Conservation (phyloP, 306 rosid genomes). For the Argentina anserina region DNA sequence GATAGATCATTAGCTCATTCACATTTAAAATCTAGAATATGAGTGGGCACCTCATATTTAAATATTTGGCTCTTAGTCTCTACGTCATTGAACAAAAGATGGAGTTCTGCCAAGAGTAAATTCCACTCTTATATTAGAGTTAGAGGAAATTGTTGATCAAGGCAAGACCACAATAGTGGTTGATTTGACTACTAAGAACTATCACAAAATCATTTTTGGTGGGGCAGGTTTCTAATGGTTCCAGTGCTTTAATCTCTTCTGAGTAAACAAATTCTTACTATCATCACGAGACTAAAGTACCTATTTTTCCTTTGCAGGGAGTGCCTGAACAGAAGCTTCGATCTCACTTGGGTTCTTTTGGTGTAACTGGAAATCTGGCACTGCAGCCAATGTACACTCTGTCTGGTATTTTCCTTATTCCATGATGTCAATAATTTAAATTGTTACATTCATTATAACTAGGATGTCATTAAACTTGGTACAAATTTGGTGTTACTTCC, state of each 20-base stretch:
- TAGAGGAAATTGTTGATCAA: background rate
- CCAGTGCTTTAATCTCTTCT: background rate
- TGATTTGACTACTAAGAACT: background rate
- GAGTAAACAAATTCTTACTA: background rate
- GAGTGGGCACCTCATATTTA: background rate
- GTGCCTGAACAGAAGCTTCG: constrained; percentile 99
- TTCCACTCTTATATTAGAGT: background rate
- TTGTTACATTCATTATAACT: background rate
- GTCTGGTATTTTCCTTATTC: constrained; percentile 57
- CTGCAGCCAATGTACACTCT: constrained; percentile 99
- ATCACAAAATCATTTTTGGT: background rate
- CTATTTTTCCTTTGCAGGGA: constrained; percentile 50
- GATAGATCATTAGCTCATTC: constrained; percentile 7
- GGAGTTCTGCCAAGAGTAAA: background rate
- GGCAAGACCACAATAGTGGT: background rate
- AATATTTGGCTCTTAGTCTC: background rate
- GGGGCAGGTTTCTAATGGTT: constrained; percentile 2
- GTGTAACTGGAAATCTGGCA: constrained; percentile 99
- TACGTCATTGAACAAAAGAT: background rate
- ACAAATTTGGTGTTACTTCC: background rate
- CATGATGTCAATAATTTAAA: background rate
- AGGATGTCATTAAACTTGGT: background rate
- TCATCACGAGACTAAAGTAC: constrained; percentile 3
- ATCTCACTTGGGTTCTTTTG: constrained; percentile 89
- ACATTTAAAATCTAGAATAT: background rate